Evolutionary conservation across 2,329 filamentous ascomycete species (phyloP), one percentile per base, ranked within the genome.

Genomic region (Colletotrichum plurivorum): DNA sequence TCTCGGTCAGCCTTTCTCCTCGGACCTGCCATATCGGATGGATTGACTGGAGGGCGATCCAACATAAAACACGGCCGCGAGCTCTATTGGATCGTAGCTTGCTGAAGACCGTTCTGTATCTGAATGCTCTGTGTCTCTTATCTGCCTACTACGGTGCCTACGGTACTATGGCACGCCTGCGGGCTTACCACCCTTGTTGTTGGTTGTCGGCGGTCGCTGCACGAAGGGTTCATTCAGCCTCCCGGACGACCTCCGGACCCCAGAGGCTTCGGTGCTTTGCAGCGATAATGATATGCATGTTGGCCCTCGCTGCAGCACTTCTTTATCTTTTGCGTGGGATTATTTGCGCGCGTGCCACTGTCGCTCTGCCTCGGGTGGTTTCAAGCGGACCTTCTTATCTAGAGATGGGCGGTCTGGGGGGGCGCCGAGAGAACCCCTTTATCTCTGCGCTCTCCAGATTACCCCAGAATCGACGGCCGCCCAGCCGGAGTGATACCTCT

Each of bases 1-100:
- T 57, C 36, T 31, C 16, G 36, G 27, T 70, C 41, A 63, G 61
- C 53, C 63, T 63, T 67, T 55, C 27, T 60, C 63, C 57, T 68
- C 53, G 67, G 67, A 70, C 63, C 63, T 70, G 57, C 67, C 67
- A 45, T 57, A 68, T 68, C 63, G 16, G 64, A 54, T 36, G 45
- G 22, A 22, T 27, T 43, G 27, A 56, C 20, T 13, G 43, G 15
- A 54, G 36, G 20, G 16, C 20, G 43, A 22, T 48, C 13, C 45
- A 41, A 54, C 53, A 52, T 20, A 58, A 36, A 15, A 53, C 41
- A 15, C 31, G 13, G 46, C 46, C 56, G 31, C 46, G 18, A 41
- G 18, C 56, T 54, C 45, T 27, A 66, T 69, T 56, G 49, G 31
- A 36, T 36, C 31, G 10, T 36, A 36, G 43, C 39, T n/a, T 49